Evolutionary conservation across 306 rosid genomes (phyloP), one percentile per base, ranked within the genome.

Genomic region (Ceratonia siliqua): DNA sequence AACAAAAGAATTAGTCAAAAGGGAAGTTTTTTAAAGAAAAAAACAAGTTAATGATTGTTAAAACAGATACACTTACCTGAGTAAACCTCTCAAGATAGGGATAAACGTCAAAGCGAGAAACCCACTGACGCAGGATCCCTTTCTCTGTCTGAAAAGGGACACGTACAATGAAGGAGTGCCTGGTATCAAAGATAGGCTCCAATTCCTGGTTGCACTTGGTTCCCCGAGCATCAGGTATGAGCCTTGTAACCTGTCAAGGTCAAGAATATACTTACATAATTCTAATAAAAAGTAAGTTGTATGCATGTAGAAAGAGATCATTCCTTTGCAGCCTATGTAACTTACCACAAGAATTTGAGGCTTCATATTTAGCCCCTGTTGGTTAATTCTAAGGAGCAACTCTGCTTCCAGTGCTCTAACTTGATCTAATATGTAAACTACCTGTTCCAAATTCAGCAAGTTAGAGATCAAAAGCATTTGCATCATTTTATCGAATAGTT

Each of bases 381-480:
- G 88, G 81, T 87, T 86, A 66, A 89, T 81, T 83, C 97, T 88
- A 1, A 75, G 73, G 11, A 91, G 77, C 82, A 94, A 21, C 55
- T 94, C 98, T 11, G 87, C 94, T 72, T 94, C 98, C 39, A 94
- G 52, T 41, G 98, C 98, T 74, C 84, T 86, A 67, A 93, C 98
- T 93, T 91, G 97, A 88, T 91, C 98, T 73, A 93, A 81, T 84
- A 93, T 91, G 74, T 93, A 93, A 58, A 93, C 98, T 0, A 93
- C 93, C 97, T 93, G 78, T 73, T 79, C 72, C 41, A 68, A 35
- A 58, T 8, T 17, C 4, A 61, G 15, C 27, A 61, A 32, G 45
- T 35, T 11, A 5, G 17, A 62, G 68, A 35, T 50, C n/a, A 53
- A 9, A 22, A 22, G 1, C 27, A 48, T 20, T 52, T 12, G 7